phyloP scores from a whole-genome alignment of 495 filamentous ascomycete genomes.

The Aspergillus incahuasiensis region DNA sequence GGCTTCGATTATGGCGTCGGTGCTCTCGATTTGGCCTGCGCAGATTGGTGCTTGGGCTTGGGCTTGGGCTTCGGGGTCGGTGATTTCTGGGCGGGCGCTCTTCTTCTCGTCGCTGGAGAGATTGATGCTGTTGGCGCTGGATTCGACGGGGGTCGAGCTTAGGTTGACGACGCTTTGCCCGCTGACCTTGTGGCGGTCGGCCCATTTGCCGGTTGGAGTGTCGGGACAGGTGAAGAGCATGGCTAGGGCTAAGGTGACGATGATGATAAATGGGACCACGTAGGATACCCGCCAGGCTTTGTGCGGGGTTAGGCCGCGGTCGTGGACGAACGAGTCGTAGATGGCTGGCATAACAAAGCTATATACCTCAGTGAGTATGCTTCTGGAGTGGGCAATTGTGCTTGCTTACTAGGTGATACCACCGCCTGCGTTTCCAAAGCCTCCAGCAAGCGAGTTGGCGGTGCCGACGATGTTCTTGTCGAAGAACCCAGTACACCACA shows the following conservation, averaged over 20 bases:
- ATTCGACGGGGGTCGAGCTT: conserved; percentile 23
- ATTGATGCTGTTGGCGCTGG: conserved; percentile 31
- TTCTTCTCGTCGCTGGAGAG: conserved; percentile 41
- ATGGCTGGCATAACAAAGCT: conserved; percentile 94
- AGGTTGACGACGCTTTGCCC: conserved; percentile 48
- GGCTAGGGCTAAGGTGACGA: conserved; percentile 56
- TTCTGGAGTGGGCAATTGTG: neutral
- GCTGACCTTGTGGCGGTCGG: conserved; percentile 54
- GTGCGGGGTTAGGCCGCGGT: conserved; percentile 54
- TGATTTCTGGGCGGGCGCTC: conserved; percentile 24
- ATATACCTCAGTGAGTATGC: neutral
- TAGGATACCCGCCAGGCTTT: conserved; percentile 83
- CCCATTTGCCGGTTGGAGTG: conserved; percentile 80
- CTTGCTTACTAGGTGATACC: conserved; percentile 61
- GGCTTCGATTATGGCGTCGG: conserved; percentile 51
- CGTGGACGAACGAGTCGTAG: conserved; percentile 67
- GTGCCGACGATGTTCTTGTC: conserved; percentile 94
- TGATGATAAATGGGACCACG: conserved; percentile 78
- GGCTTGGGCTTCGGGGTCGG: conserved; percentile 47
- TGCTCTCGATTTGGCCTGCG: conserved; percentile 47
- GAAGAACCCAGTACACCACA: conserved; percentile 94
- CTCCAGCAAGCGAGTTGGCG: conserved; percentile 81
- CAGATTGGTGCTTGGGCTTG: conserved; percentile 38
- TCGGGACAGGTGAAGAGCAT: conserved; percentile 75
- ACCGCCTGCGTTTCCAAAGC: conserved; percentile 86